These are phyloP conservation scores for Silybum marianum DNA, from an alignment of 129 eudicot genomes.

Conservation along the genomic window DNA sequence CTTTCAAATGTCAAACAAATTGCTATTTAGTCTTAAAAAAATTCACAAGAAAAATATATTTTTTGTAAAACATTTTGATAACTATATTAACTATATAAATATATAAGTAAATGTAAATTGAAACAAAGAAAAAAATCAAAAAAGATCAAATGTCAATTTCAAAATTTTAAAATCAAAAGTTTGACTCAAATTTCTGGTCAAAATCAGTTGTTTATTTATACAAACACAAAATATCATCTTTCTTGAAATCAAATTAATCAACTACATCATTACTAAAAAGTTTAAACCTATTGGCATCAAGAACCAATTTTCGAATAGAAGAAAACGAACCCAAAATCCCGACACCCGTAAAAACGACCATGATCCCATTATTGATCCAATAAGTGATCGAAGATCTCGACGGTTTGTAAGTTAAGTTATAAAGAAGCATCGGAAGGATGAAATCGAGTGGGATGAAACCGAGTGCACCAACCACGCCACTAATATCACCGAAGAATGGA, in stretches of 20 bases:
- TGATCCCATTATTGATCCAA: conserved; percentile 63
- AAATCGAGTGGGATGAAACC: conserved; percentile 95
- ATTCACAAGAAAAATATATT: too few relatives aligned
- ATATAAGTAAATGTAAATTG: too few relatives aligned
- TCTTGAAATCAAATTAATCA: conserved; percentile 19
- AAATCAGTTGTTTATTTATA: background rate
- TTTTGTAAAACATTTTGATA: too few relatives aligned
- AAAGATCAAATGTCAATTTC: too few relatives aligned
- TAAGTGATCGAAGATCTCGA: conserved; percentile 48
- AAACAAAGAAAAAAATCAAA: too few relatives aligned
- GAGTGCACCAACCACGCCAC: conserved; percentile 75
- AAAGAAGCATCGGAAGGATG: conserved; percentile 93
- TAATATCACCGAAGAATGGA: conserved; percentile 93
- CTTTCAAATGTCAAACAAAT: too few relatives aligned
- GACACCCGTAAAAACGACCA: conserved; percentile 65
- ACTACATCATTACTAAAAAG: conserved; percentile 76
- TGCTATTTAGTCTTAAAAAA: too few relatives aligned
- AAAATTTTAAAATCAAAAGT: too few relatives aligned
- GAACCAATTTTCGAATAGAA: conserved; percentile 69
- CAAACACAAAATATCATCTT: background rate
- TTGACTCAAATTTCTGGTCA: background rate
- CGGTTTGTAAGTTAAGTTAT: conserved; percentile 86
- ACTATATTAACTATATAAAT: too few relatives aligned
- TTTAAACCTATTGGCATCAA: conserved; percentile 79
- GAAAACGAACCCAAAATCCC: conserved; percentile 85